phyloP scores from a whole-genome alignment of 2,329 filamentous ascomycete genomes.

The Graphilbum fragrans region DNA sequence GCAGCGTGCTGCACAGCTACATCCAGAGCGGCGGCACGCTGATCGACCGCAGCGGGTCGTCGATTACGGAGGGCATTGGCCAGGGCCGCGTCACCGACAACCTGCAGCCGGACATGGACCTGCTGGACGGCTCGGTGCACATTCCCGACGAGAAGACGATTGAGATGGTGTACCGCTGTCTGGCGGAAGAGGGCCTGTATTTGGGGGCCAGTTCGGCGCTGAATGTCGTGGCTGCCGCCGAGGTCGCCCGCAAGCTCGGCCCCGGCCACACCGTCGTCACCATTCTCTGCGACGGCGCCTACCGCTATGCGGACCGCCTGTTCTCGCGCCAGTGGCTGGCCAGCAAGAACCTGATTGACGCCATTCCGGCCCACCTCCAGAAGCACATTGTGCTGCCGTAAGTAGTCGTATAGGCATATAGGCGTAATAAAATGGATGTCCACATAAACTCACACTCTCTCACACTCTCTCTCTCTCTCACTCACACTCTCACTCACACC shows the following conservation, averaged over 20 bases:
- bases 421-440: no score
- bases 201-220: slow-evolving; percentile 86
- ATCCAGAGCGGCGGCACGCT: slow-evolving; percentile 75
- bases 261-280: slow-evolving; percentile 87
- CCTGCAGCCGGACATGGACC: slow-evolving; percentile 67
- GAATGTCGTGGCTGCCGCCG: slow-evolving; percentile 91
- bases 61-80: slow-evolving; percentile 95
- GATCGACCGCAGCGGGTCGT: slow-evolving; percentile 67
- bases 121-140: slow-evolving; percentile 73
- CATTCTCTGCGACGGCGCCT: slow-evolving; percentile 90
- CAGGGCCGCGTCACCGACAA: slow-evolving; percentile 97
- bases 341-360: slow-evolving; percentile 68
- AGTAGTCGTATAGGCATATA: slow-evolving; percentile 2
- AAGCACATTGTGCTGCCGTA: slow-evolving; percentile 92
- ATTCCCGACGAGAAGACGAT: slow-evolving; percentile 91
- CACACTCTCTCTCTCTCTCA: no score
- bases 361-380: slow-evolving; percentile 73
- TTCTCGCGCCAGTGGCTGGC: slow-evolving; percentile 88
- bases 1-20: slow-evolving; percentile 86
- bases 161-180: slow-evolving; percentile 91
- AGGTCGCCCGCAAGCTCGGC: slow-evolving; percentile 83
- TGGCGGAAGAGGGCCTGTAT: slow-evolving; percentile 94
- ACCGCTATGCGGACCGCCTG: slow-evolving; percentile 85
- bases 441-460: no score
- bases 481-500: no score